A percentile compares a stretch with the other conserved stretches of the same genome.
Evolutionary conservation across 805 yeast species (phyloP).

Genomic region (Yamadazyma nakazawae): DNA sequence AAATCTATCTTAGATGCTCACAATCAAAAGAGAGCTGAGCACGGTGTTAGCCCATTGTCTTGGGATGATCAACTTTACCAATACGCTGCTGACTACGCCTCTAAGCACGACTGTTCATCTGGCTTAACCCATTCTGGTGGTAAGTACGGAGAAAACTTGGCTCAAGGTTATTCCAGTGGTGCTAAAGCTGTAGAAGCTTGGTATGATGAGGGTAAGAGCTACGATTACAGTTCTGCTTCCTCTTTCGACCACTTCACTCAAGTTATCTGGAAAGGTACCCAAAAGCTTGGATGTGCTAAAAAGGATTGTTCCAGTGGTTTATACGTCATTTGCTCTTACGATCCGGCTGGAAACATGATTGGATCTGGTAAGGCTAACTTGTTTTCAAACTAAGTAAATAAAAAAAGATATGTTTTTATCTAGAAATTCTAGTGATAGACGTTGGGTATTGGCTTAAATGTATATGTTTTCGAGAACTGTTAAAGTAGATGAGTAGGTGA

Average conservation of each 20-base stretch:
- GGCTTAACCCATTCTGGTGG: slow-evolving; percentile 37
- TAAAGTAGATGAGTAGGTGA: too few species aligned
- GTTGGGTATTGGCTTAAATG: not conserved
- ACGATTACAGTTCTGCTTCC: slow-evolving; percentile 29
- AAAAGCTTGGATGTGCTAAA: slow-evolving; percentile 68
- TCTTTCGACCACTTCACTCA: slow-evolving; percentile 69
- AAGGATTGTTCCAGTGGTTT: slow-evolving; percentile 56
- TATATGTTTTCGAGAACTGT: not conserved
- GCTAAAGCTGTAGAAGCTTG: slow-evolving; percentile 35
- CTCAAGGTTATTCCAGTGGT: slow-evolving; percentile 33
- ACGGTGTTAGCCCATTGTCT: slow-evolving; percentile 45
- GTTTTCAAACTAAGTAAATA: not conserved
- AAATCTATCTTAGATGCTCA: slow-evolving; percentile 53
- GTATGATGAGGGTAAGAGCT: slow-evolving; percentile 37
- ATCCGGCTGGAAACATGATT: slow-evolving; percentile 67
- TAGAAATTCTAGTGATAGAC: not conserved
- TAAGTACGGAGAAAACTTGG: slow-evolving; percentile 39
- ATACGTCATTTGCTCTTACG: slow-evolving; percentile 73
- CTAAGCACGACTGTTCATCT: slow-evolving; percentile 47
- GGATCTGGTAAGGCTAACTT: slow-evolving; percentile 34
- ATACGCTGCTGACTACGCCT: slow-evolving; percentile 50
- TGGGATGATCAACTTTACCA: slow-evolving; percentile 56
- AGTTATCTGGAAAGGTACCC: slow-evolving; percentile 65
- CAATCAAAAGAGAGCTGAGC: slow-evolving; percentile 54
- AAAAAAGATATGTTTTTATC: too few species aligned